Conservation (phyloP, 345 rosid species). For the Gossypium raimondii region DNA sequence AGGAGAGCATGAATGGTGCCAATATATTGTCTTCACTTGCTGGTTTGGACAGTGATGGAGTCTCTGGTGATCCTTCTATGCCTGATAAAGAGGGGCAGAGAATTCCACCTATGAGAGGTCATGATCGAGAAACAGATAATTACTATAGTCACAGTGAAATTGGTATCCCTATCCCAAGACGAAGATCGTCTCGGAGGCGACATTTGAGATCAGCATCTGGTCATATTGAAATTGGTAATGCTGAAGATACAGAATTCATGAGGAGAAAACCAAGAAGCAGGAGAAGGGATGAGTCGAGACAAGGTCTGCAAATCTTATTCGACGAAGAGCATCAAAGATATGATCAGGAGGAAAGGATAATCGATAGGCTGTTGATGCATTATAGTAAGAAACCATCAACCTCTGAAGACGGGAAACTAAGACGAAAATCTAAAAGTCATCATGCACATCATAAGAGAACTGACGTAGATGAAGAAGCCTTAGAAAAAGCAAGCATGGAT, state of each 20-base stretch:
- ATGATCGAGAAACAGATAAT: constrained; percentile 17
- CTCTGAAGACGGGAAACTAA: constrained; percentile 37
- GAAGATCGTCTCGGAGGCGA: constrained; percentile 55
- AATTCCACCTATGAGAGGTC: constrained; percentile 24
- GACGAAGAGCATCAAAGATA: constrained; percentile 46
- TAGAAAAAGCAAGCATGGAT: constrained; percentile 20
- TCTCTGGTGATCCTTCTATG: constrained; percentile 31
- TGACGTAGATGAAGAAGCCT: constrained; percentile 28
- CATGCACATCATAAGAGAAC: constrained; percentile 29
- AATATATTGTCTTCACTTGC: constrained; percentile 25
- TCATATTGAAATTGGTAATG: constrained; percentile 32
- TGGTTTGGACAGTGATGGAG: constrained; percentile 29
- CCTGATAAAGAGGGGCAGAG: constrained; percentile 25
- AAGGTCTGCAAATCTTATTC: constrained; percentile 58
- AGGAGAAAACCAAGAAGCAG: constrained; percentile 50
- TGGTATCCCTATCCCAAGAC: constrained; percentile 43
- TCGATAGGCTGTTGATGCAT: constrained; percentile 80
- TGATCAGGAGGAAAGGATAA: constrained; percentile 67
- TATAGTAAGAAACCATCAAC: constrained; percentile 78
- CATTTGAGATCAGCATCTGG: constrained; percentile 37
- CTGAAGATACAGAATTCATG: constrained; percentile 30
- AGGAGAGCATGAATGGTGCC: constrained; percentile 31
- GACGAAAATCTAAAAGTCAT: constrained; percentile 52
- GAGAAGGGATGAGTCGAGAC: constrained; percentile 61
- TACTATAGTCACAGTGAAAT: constrained; percentile 24